Base-by-base conservation (phyloP, 208 protist genomes). In the Leptomonas pyrrhocoris region DNA sequence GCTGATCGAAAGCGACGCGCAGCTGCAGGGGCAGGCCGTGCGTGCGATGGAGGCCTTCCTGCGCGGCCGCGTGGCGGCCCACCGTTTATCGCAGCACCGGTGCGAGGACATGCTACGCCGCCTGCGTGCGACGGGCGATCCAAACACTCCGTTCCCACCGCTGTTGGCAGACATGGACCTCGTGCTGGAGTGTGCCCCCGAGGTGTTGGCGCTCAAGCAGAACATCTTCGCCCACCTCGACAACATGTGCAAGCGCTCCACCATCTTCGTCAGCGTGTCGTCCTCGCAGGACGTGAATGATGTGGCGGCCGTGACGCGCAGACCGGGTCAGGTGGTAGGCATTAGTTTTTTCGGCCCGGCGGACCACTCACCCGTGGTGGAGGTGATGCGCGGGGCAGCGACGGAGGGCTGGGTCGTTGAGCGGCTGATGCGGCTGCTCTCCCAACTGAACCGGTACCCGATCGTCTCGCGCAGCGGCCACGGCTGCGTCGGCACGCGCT, bases 271-370 rank as follows among this genome's bases (percentile, higher is more conserved):
- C 6, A 82, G 83, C 18, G 88, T 89, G 68, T 84, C 85, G 2
- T 90, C 82, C 9, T 82, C 83, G 46, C 63, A 85, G 31, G 70
- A 78, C 25, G 77, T 96, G n/a, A 73, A 86, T 48, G 81, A 89
- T 46, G 78, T 97, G 45, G 92, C 86, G 4, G 55, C 64, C 27
- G 77, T 77, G 48, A 93, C 87, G 51, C 53, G 49, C 27, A 74
- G 83, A 27, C 83, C 82, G 8, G 76, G 88, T 31, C 75, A 67
- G 46, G 80, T 97, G 3, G 50, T 95, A 57, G 91, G 93, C n/a
- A 70, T 88, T 13, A 89, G 95, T 57, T 97, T 98, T 62, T 91
- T 91, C 72, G 81, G 79, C 9, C 95, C 94, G 7, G 81, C 89
- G n/a, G 83, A 97, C 62, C 74, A 93, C 40, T 88, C 83, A 45